Percentiles rank a stretch among this genome's conserved stretches.
phyloP scores from a whole-genome alignment of 2,329 filamentous ascomycete species.

The Aspergillus sp. region DNA sequence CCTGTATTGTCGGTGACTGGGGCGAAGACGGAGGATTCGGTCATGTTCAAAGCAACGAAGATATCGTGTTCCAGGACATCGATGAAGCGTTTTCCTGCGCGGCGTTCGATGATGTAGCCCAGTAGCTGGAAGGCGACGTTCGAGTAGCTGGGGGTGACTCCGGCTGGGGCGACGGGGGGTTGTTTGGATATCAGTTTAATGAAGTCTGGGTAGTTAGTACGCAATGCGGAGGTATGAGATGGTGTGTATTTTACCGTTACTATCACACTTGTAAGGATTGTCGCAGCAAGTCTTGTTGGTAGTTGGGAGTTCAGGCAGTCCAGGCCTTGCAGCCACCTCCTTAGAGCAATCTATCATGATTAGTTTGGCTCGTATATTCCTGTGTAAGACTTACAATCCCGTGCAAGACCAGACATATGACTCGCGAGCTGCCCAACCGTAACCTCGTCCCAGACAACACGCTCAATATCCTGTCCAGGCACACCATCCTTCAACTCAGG shows the following conservation, averaged over 20 bases:
- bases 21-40: not conserved
- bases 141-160: not conserved
- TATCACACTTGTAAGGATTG: not conserved
- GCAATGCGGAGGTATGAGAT: not conserved
- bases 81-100: not conserved
- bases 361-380: not conserved
- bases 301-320: not conserved
- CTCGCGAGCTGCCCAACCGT: slow-evolving; percentile 25
- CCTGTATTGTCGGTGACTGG: not conserved
- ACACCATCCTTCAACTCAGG: slow-evolving; percentile 32
- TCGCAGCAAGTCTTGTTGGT: not conserved
- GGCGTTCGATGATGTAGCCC: not conserved
- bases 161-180: not conserved
- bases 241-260: not conserved
- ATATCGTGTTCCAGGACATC: not conserved
- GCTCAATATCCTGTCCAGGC: not conserved
- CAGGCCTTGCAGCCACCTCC: not conserved
- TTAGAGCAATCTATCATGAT: not conserved
- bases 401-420: slow-evolving; percentile 21
- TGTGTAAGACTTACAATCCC: slow-evolving; percentile 16
- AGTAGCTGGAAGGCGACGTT: not conserved
- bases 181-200: not conserved
- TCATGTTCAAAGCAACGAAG: not conserved
- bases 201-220: not conserved
- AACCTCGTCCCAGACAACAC: slow-evolving; percentile 18